Evolutionary conservation across 2,329 filamentous ascomycete genomes (phyloP), one percentile per base, ranked within the genome.

Genomic region (Aspergillus sp.): DNA sequence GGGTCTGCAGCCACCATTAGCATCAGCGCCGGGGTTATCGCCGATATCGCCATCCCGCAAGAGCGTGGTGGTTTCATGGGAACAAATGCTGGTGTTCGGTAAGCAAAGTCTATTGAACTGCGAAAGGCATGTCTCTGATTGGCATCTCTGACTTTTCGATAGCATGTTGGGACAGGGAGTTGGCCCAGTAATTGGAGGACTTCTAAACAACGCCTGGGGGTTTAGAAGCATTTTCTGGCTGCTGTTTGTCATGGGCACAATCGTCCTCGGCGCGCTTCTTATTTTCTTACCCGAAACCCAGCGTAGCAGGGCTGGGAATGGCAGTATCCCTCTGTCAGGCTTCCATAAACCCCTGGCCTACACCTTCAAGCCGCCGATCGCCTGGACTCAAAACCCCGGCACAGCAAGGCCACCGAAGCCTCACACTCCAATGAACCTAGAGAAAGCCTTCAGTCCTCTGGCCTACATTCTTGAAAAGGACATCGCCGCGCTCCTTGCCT

Each of bases 381-480:
- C 55, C 35, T 49, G 58, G 58, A 19, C 48, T n/a, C 12, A 37
- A 37, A 6, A 6, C 35, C 14, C 14, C 14, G 14, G 35, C 14
- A 37, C 12, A 7, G 35, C 35, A 7, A 2, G 5, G 4, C 35
- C 14, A 14, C 2, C 6, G 15, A 14, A 31, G 8, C 47, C 52
- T 19, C 44, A 35, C 11, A 12, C 31, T 6, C 40, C 54, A 21
- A 27, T 79, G 1, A 73, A 71, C 0, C 33, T 63, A 15, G 73
- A 62, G 7, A 76, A 70, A 3, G 67, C 79, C 12, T 24, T 77
- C 3, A 66, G 69, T 7, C 78, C 79, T 0, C 62, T 82, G 3
- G 65, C 64, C 12, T 74, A 79, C 55, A 69, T 82, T 3, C 59
- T 63, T 7, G 76, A 82, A 56, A 80, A 80, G 58, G 80, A 82